Evolutionary conservation across 2,329 filamentous ascomycete genomes (phyloP).

Genomic region (Keithomyces neogunnii): DNA sequence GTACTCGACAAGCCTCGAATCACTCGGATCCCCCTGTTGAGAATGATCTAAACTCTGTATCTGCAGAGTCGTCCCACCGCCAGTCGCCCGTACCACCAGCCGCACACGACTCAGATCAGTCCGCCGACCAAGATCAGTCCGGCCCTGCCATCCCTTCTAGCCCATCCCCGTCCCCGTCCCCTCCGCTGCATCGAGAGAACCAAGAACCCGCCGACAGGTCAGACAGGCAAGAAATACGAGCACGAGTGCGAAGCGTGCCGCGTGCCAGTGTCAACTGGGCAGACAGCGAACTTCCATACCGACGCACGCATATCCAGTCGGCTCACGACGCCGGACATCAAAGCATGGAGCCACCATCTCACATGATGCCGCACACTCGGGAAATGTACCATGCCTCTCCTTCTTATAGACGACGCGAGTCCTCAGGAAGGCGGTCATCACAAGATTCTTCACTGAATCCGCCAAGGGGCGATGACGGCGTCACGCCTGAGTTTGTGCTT

Average conservation of each 20-base stretch:
- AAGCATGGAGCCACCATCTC: background rate
- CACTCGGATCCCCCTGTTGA: background rate
- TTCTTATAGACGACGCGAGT: background rate
- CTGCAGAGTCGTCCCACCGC: background rate
- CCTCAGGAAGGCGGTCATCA: background rate
- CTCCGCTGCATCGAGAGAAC: background rate
- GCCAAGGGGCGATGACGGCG: background rate
- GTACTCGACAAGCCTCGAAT: background rate
- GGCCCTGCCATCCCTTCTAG: slow-evolving; percentile 5
- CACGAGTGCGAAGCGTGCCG: background rate
- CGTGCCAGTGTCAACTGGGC: background rate
- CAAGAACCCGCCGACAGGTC: background rate
- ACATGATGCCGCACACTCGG: background rate
- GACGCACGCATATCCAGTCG: background rate
- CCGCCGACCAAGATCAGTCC: background rate
- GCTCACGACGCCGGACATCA: background rate
- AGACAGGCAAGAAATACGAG: background rate
- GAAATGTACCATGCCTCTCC: background rate
- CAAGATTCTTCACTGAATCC: background rate
- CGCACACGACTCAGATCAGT: background rate
- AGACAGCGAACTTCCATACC: background rate
- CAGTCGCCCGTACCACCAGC: background rate
- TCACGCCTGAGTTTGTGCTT: slow-evolving; percentile 40
- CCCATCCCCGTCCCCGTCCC: slow-evolving; percentile 12
- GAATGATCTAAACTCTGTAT: background rate